A percentile compares a stretch with the other conserved stretches of the same genome.
Evolutionary conservation across 2,329 filamentous ascomycete genomes (phyloP).

Genomic region (Teratosphaeriaceae sp.): DNA sequence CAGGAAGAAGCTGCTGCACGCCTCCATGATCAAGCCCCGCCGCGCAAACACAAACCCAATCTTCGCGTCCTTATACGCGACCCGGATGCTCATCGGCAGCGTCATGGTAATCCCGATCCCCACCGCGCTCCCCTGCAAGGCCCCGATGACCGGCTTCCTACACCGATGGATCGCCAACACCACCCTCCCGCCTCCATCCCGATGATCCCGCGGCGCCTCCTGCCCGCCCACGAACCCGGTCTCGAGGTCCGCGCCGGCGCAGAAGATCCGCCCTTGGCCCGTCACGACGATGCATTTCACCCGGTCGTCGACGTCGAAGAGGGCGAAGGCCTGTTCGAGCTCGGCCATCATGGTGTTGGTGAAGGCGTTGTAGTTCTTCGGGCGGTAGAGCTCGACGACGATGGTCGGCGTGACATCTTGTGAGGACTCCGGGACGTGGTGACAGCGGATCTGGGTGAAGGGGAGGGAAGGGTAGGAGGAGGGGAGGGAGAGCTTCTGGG

Average conservation of each 20-base stretch:
- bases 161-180: slow-evolving; percentile 51
- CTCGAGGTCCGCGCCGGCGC: slow-evolving; percentile 52
- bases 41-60: slow-evolving; percentile 69
- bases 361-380: slow-evolving; percentile 62
- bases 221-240: slow-evolving; percentile 42
- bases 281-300: slow-evolving; percentile 52
- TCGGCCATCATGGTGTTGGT: slow-evolving; percentile 57
- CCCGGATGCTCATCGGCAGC: slow-evolving; percentile 50
- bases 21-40: slow-evolving; percentile 66
- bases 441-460: slow-evolving; percentile 36
- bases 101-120: slow-evolving; percentile 55
- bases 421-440: slow-evolving; percentile 39
- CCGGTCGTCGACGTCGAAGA: slow-evolving; percentile 49
- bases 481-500: slow-evolving; percentile 19
- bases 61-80: slow-evolving; percentile 52
- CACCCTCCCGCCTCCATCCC: slow-evolving; percentile 46
- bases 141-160: slow-evolving; percentile 51
- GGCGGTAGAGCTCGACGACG: slow-evolving; percentile 58
- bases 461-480: slow-evolving; percentile 34
- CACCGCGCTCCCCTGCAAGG: slow-evolving; percentile 50
- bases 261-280: slow-evolving; percentile 46
- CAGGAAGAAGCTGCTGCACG: slow-evolving; percentile 64
- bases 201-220: slow-evolving; percentile 42
- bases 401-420: slow-evolving; percentile 54
- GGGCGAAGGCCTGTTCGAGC: slow-evolving; percentile 47